Evolutionary conservation across 2,329 filamentous ascomycete genomes (phyloP), one percentile per base, ranked within the genome.

Genomic region (Neoascochyta sp.): DNA sequence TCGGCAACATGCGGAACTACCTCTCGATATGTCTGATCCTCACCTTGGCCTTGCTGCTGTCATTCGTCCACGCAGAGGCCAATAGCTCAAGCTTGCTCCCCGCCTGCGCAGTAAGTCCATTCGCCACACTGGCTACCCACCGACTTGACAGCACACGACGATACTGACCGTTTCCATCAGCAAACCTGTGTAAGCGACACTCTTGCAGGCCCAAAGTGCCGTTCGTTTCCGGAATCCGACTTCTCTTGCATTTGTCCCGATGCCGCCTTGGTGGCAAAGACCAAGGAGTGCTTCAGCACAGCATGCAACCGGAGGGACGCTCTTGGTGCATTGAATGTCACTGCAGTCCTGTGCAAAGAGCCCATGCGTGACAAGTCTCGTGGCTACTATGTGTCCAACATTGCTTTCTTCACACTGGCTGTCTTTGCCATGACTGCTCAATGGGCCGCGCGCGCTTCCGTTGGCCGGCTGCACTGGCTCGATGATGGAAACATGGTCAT

Each of bases 311-410:
- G 26, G 14, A 37, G 30, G 11, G 26, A 33, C 7, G 18, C 20
- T 2, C 16, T 33, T 11, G 33, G 9, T 1, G 15, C 26, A 18
- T 26, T 33, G 7, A 29, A 30, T 11, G 10, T 26, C 15, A 33
- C 34, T 2, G 16, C 16, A 3, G 21, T 17, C 13, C 29, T 27
- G 4, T 36, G 37, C 16, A 28, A 24, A 14, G 24, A 36, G 10
- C 22, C 32, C 3, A 11, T 27, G 9, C 33, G 33, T n/a, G 29
- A 40, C 12, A 36, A 34, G 24, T 40, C 37, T 4, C 22, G 9
- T 10, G 24, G 11, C 7, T 40, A 36, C 16, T 23, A 33, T 6
- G 7, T 9, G 2, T 7, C 34, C 26, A 40, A 19, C 14, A 4
- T 34, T 9, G 16, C 23, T 3, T 34, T 40, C 24, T 40, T 30